Conservation (phyloP, 345 rosid genomes). For the Aquilaria malaccensis region DNA sequence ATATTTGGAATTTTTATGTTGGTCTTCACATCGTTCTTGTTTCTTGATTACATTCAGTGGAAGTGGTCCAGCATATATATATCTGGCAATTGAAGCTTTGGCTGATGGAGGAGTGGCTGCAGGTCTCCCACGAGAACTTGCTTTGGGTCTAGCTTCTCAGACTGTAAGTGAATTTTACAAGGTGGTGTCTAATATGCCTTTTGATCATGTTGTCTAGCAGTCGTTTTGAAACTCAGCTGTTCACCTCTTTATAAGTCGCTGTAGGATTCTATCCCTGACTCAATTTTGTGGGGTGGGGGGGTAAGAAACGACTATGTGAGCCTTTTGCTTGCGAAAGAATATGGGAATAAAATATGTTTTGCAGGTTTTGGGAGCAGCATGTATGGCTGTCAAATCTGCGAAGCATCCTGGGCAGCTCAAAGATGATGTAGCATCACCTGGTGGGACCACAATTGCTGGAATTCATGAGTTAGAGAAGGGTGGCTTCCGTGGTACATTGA, state of each 20-base stretch:
- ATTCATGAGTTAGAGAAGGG: conserved; percentile 88
- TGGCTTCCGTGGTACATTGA: conserved; percentile 68
- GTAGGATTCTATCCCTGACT: neutral
- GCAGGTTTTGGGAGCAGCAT: conserved; percentile 92
- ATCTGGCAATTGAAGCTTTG: conserved; percentile 86
- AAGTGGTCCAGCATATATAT: conserved; percentile 90
- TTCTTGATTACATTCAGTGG: conserved; percentile 45
- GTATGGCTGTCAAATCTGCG: conserved; percentile 64
- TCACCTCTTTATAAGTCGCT: neutral
- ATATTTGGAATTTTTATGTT: neutral
- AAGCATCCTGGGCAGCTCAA: conserved; percentile 92
- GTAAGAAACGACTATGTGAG: too few relatives aligned
- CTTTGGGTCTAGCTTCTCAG: conserved; percentile 76
- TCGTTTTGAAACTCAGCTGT: neutral
- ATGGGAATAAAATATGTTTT: neutral
- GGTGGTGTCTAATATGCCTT: neutral
- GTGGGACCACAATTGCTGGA: conserved; percentile 88
- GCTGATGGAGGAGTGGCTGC: conserved; percentile 99
- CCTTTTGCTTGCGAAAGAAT: too few relatives aligned
- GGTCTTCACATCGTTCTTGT: neutral
- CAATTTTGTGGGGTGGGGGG: neutral
- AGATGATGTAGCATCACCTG: conserved; percentile 89
- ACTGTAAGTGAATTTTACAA: conserved; percentile 43
- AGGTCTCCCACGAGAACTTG: conserved; percentile 90
- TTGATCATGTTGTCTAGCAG: neutral